Evolutionary conservation across 352 stramenopile species (phyloP), one percentile per base, ranked within the genome.

Genomic region (Phytophthora pistaciae): DNA sequence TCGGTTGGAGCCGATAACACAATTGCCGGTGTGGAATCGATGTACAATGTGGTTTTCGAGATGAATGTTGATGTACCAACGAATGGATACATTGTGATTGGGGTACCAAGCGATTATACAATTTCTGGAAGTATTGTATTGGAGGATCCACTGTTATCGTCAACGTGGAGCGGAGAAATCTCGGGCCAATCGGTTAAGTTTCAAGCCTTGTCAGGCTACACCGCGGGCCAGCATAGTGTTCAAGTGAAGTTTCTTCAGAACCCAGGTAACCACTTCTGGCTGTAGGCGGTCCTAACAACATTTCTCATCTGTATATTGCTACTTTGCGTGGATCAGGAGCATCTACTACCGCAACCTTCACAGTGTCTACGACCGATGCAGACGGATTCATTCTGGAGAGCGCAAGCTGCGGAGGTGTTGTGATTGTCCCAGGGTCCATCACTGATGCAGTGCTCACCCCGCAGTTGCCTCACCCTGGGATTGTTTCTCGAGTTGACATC

Each of bases 401-500:
- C 21, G 69, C 53, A 4, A 61, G 36, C 10, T 66, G 67, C 11
- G 23, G 25, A 23, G 78, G 81, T 13, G 42, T 91, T 29, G 64
- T 60, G 0, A 84, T 79, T 48, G 38, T 71, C 0, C 42, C 82
- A 9, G 85, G 85, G 5, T 55, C 31, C 2, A 78, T 92, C 18
- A 48, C 61, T 1, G 57, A 80, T 25, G 83, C 83, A 9, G 46
- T 57, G 1, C 62, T 92, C 21, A 64, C 53, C 8, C 64, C 78
- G 11, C 52, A 72, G 1, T 72, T 77, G 8, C 56, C 83, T 3
- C 79, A 90, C 21, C 83, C 83, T 31, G 85, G 81, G 3, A 83
- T 91, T 21, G 60, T 58, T 36, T 87, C 83, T 9, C 64, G 63
- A 16, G 74, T 84, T 29, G 64, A 77, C 23, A 61, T 92, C 14